A percentile compares a stretch with the other conserved stretches of the same genome.
Evolutionary conservation across 768 basidiomycete species (phyloP).

Genomic region (Tricholoma flavovirens): DNA sequence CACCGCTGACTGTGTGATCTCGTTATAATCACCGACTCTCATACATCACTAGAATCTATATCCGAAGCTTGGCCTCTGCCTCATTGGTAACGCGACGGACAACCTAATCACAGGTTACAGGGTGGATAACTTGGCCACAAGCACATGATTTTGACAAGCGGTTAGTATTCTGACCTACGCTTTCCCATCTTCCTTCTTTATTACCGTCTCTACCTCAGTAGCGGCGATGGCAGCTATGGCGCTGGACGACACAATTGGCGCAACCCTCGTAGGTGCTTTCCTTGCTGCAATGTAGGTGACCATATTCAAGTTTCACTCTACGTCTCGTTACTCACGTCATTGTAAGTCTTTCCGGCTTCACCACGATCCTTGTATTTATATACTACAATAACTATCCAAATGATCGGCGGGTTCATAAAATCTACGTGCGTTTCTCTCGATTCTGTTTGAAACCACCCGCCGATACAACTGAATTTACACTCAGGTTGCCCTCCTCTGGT

Average conservation of each 20-base stretch:
- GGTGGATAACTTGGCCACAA: too few relatives aligned
- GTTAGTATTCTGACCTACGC: too few relatives aligned
- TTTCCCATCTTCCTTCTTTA: too few relatives aligned
- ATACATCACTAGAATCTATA: too few relatives aligned
- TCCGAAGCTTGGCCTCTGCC: too few relatives aligned
- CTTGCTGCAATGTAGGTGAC: conserved; percentile 23
- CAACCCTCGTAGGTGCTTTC: conserved; percentile 22
- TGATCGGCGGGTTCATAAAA: conserved; percentile 18
- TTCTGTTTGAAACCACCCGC: neutral
- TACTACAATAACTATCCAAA: conserved; percentile 20
- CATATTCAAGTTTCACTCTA: neutral
- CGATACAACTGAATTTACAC: neutral
- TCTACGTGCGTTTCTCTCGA: conserved; percentile 12
- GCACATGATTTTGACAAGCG: too few relatives aligned
- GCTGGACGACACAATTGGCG: conserved; percentile 25
- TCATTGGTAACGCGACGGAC: too few relatives aligned
- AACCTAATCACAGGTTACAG: too few relatives aligned
- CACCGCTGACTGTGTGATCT: too few relatives aligned
- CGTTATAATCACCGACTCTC: too few relatives aligned
- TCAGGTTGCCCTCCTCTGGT: conserved; percentile 20
- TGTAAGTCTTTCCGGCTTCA: conserved; percentile 14
- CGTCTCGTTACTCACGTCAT: neutral
- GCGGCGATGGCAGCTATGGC: conserved; percentile 1
- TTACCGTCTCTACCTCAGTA: too few relatives aligned
- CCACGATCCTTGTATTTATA: conserved; percentile 19